Evolutionary conservation across 163 green algal genomes (phyloP).

Genomic region (Chlorella variabilis): DNA sequence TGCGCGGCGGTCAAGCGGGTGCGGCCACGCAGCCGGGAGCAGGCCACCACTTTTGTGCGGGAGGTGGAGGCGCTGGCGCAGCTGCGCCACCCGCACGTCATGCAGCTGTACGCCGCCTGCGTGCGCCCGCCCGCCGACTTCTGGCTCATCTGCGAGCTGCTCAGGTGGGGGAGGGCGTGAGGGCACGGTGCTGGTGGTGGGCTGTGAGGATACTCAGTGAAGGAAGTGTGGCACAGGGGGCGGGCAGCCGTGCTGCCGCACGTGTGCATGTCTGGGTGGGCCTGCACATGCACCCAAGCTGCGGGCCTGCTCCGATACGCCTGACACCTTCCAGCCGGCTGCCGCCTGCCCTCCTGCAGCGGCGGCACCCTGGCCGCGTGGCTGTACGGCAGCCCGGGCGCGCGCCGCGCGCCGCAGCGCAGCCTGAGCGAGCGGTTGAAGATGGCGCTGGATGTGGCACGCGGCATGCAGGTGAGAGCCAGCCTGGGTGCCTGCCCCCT

Average conservation of each 20-base stretch:
- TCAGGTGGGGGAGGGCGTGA: not conserved
- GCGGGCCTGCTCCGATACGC: too few species aligned
- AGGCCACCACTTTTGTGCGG: constrained; percentile 57
- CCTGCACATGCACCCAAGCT: too few species aligned
- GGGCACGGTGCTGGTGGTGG: not conserved
- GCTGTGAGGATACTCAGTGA: too few species aligned
- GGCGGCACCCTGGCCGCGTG: constrained; percentile 44
- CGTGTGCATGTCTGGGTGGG: too few species aligned
- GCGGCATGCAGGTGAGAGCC: constrained; percentile 71
- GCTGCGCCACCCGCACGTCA: constrained; percentile 64
- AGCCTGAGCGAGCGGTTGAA: constrained; percentile 60
- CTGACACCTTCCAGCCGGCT: too few species aligned
- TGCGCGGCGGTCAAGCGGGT: constrained; percentile 64
- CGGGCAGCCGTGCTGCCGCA: too few species aligned
- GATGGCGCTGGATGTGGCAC: constrained; percentile 76
- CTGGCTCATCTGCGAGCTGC: constrained; percentile 50
- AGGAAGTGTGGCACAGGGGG: too few species aligned
- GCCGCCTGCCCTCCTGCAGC: too few species aligned
- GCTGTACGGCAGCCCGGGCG: constrained; percentile 37
- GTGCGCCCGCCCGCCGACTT: constrained; percentile 25
- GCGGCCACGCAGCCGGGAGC: constrained; percentile 37
- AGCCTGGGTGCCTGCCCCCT: too few species aligned
- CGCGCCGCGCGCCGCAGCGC: constrained; percentile 39
- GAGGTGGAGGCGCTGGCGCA: constrained; percentile 56
- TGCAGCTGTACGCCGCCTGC: constrained; percentile 55